Conservation (phyloP, 169 alveolate genomes). For the Babesia divergens region DNA sequence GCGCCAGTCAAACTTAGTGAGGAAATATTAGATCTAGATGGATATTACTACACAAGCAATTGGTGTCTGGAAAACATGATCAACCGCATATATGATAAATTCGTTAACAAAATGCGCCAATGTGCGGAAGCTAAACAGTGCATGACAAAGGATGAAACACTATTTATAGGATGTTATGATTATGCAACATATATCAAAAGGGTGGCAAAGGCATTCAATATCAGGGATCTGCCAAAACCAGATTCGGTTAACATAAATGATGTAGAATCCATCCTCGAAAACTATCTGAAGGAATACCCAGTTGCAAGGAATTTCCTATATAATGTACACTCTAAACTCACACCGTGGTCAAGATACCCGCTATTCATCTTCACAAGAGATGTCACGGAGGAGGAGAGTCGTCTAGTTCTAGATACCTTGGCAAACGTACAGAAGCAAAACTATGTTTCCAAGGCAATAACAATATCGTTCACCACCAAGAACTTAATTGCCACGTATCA, state of each 20-base stretch:
- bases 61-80: slow-evolving; percentile 34
- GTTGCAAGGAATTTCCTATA: slow-evolving; percentile 15
- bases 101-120: slow-evolving; percentile 1
- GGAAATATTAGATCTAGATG: slow-evolving; percentile 47
- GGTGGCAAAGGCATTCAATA: slow-evolving; percentile 1
- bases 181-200: slow-evolving; percentile 7
- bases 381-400: slow-evolving; percentile 9
- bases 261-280: neutral
- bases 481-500: neutral
- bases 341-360: slow-evolving; percentile 21
- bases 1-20: slow-evolving; percentile 38
- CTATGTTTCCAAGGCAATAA: slow-evolving; percentile 2
- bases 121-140: neutral
- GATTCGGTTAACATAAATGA: neutral
- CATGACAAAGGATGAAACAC: slow-evolving; percentile 21
- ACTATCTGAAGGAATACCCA: slow-evolving; percentile 22
- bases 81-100: slow-evolving; percentile 6
- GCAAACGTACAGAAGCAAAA: neutral
- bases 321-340: neutral
- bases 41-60: slow-evolving; percentile 28
- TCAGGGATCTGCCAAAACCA: slow-evolving; percentile 5
- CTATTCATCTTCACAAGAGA: slow-evolving; percentile 17
- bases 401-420: neutral
- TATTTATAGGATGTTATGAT: slow-evolving; percentile 12
- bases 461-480: neutral